Conservation (phyloP, 2,329 filamentous ascomycete species). For the Capronia coronata region DNA sequence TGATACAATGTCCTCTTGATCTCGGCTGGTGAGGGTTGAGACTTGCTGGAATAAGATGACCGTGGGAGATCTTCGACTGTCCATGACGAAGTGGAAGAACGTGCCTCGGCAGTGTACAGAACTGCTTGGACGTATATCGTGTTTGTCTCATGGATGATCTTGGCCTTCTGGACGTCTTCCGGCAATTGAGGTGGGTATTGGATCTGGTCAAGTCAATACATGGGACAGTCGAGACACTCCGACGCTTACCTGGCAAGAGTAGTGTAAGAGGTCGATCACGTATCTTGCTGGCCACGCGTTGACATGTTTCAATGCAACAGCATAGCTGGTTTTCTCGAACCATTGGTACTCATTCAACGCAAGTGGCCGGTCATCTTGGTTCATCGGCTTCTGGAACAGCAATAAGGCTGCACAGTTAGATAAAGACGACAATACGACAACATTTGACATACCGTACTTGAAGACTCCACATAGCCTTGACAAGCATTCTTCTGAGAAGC, state of each 20-base stretch:
- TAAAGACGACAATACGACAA: not conserved
- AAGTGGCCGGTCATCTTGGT: not conserved
- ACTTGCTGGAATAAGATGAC: constrained; percentile 18
- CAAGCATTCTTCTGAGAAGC: constrained; percentile 22
- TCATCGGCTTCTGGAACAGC: constrained; percentile 3
- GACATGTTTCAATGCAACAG: constrained; percentile 14
- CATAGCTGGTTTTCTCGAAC: constrained; percentile 23
- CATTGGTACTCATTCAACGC: constrained; percentile 19
- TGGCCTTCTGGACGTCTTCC: not conserved
- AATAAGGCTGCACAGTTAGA: constrained; percentile 7
- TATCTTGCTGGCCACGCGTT: constrained; percentile 20
- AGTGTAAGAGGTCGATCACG: constrained; percentile 24
- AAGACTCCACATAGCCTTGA: constrained; percentile 21
- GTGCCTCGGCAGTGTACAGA: constrained; percentile 20
- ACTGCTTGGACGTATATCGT: constrained; percentile 19
- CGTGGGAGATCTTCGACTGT: constrained; percentile 24
- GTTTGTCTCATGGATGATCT: constrained; percentile 6
- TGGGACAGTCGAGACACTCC: not conserved
- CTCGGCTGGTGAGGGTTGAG: constrained; percentile 10
- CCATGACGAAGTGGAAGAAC: constrained; percentile 1
- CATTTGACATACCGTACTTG: constrained; percentile 11
- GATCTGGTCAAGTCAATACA: constrained; percentile 1
- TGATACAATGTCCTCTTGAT: constrained; percentile 18
- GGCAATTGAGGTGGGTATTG: constrained; percentile 1
- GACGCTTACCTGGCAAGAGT: constrained; percentile 8